Evolutionary conservation across 345 rosid genomes (phyloP), one percentile per base, ranked within the genome.

Genomic region (Pistacia atlantica): DNA sequence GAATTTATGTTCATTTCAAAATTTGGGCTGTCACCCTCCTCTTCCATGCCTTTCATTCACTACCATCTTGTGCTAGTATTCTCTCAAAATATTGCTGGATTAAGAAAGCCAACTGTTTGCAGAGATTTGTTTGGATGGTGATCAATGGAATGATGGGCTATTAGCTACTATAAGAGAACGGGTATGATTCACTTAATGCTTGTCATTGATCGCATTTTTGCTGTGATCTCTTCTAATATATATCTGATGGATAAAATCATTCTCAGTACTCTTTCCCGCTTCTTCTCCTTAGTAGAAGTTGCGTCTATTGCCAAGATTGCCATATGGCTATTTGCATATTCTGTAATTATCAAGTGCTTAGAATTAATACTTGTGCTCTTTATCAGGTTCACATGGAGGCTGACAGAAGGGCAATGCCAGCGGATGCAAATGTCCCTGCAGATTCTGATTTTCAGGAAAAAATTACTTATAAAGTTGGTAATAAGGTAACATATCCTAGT

Each of bases 331-430:
- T 61, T 75, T 57, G 46, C 63, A 8, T 58, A 25, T 54, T 59
- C 52, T 51, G 18, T 28, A 14, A 12, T 52, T 16, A 58, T 71
- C 67, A 63, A 57, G 25, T 51, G 45, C 69, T 70, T 35, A 59
- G 64, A 17, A 46, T 65, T 58, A 37, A 48, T 63, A 37, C 8
- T 35, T 67, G 8, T 18, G 5, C 45, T 58, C 76, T 46, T 51
- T 28, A 55, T 80, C 78, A 95, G 99, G 99, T 95, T 82, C 99
- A 95, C 82, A 93, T 93, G 96, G 97, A 92, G 80, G 91, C 90
- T 71, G 94, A 95, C 75, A 89, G 90, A 84, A 92, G 88, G 89
- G 81, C 91, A 75, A 83, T 87, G 85, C 80, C 82, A 48, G 86
- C 85, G 80, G 95, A 89, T 46, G 72, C 86, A 42, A 81, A 78